Evolutionary conservation across 2,329 filamentous ascomycete species (phyloP), one percentile per base, ranked within the genome.

Genomic region (Fusarium succisae): DNA sequence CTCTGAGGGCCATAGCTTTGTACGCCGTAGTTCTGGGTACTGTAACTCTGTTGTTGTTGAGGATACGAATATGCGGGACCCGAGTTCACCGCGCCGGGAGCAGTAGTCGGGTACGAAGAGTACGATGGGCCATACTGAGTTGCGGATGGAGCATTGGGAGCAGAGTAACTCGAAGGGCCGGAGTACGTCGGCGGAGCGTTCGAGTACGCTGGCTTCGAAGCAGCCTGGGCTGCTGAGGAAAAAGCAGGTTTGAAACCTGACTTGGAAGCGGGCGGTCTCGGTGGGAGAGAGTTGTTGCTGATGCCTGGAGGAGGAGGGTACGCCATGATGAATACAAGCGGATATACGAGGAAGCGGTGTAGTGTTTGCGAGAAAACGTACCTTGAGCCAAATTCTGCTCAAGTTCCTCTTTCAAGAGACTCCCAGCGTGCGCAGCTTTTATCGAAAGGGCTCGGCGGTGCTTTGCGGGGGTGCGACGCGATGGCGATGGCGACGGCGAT

Each of bases 301-400:
- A 84, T 83, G 79, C 93, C 93, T 94, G 94, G 92, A 92, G 93
- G 92, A 81, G 92, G 92, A 84, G 93, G 92, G 89, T 94, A 94
- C 85, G 93, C 92, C 94, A 96, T 96, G 89, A 91, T 91, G 89
- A 91, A 91, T 84, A 87, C 84, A 79, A 53, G 74, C 73, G 76
- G 65, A 75, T 45, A 66, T 69, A 72, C 55, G 63, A 72, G 73
- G 56, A 75, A 55, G 72, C 72, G 72, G 69, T 66, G 54, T 69
- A 54, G 72, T 78, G 63, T 76, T 73, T 76, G 70, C 80, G 68
- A 72, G 65, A 69, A 66, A 76, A 84, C 87, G 86, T 88, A 88
- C 87, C 87, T 88, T 86, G 85, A 87, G 85, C 84, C 80, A 73
- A 78, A 55, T 79, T 78, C 68, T 78, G 82, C 82, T 82, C 81